Evolutionary conservation across 164 flowering plant genomes (phyloP).

Genomic region (Pachysandra terminalis): DNA sequence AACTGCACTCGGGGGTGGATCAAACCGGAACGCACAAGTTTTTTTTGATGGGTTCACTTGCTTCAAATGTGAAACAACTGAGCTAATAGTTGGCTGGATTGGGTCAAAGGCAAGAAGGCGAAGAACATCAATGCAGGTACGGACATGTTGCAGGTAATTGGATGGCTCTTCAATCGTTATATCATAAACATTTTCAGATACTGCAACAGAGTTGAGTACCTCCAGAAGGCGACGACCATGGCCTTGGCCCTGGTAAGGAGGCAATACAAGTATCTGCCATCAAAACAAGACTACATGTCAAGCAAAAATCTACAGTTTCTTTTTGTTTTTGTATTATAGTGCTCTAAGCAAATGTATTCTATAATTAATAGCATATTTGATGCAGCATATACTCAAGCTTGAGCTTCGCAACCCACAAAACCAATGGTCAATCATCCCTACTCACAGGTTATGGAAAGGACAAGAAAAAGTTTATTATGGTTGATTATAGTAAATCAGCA

Average conservation of each 20-base stretch:
- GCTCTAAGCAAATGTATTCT: too few species aligned
- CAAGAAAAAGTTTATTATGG: background rate
- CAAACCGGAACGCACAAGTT: constrained; percentile 27
- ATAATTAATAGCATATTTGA: too few species aligned
- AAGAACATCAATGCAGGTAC: constrained; percentile 59
- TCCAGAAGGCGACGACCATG: constrained; percentile 70
- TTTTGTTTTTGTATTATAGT: too few species aligned
- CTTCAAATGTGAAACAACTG: constrained; percentile 36
- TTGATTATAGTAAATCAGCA: background rate
- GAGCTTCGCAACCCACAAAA: background rate
- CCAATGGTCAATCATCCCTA: background rate
- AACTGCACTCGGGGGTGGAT: constrained; percentile 45
- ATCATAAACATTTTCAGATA: constrained; percentile 70
- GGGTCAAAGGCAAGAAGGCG: constrained; percentile 53
- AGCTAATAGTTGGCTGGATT: constrained; percentile 37
- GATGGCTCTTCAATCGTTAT: constrained; percentile 85
- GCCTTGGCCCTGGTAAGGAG: constrained; percentile 83
- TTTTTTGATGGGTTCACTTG: constrained; percentile 55
- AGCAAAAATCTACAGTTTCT: too few species aligned
- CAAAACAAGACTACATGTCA: constrained; percentile 2
- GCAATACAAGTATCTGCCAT: constrained; percentile 81
- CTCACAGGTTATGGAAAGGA: too few species aligned
- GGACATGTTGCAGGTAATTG: constrained; percentile 75
- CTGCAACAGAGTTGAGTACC: constrained; percentile 57
- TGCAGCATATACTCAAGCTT: background rate